These are phyloP conservation scores for Colletotrichum sp. DNA, from an alignment of 2,329 filamentous ascomycete species.

Conservation along the genomic window DNA sequence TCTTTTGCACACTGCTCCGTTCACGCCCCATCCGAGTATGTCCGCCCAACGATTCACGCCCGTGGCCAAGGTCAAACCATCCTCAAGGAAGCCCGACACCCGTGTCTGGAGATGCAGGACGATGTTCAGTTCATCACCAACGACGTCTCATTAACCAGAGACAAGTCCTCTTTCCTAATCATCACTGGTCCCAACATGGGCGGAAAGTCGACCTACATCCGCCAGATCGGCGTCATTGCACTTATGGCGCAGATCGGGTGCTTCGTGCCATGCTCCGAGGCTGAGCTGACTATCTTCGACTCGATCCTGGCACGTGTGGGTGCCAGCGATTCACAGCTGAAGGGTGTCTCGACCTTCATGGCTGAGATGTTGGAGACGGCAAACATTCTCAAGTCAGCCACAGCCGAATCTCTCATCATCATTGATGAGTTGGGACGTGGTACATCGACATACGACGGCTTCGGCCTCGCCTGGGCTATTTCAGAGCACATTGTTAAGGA, in stretches of 20 bases:
- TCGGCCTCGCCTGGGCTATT: slow-evolving; percentile 98
- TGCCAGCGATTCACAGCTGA: slow-evolving; percentile 94
- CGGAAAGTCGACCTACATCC: slow-evolving; percentile 97
- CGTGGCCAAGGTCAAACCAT: slow-evolving; percentile 88
- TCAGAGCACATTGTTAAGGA: slow-evolving; percentile 96
- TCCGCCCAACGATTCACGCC: slow-evolving; percentile 87
- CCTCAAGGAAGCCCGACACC: slow-evolving; percentile 92
- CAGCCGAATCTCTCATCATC: slow-evolving; percentile 94
- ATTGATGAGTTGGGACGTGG: slow-evolving; percentile 97
- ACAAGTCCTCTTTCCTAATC: slow-evolving; percentile 87
- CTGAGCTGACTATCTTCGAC: slow-evolving; percentile 95
- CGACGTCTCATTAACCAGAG: slow-evolving; percentile 82
- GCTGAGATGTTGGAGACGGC: slow-evolving; percentile 99
- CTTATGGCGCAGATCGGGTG: slow-evolving; percentile 97
- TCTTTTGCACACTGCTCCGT: slow-evolving; percentile 92
- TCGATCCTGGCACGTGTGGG: slow-evolving; percentile 95
- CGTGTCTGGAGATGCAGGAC: slow-evolving; percentile 98
- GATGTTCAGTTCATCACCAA: slow-evolving; percentile 99
- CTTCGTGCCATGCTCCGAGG: slow-evolving; percentile 90
- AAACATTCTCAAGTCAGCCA: slow-evolving; percentile 97
- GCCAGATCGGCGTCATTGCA: slow-evolving; percentile 95
- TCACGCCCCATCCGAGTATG: slow-evolving; percentile 90
- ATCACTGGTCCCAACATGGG: slow-evolving; percentile 99
- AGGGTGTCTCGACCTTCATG: slow-evolving; percentile 99
- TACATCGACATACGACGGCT: slow-evolving; percentile 97